Evolutionary conservation across 139 green algal genomes (phyloP).

Genomic region (Coccomyxa sp.): DNA sequence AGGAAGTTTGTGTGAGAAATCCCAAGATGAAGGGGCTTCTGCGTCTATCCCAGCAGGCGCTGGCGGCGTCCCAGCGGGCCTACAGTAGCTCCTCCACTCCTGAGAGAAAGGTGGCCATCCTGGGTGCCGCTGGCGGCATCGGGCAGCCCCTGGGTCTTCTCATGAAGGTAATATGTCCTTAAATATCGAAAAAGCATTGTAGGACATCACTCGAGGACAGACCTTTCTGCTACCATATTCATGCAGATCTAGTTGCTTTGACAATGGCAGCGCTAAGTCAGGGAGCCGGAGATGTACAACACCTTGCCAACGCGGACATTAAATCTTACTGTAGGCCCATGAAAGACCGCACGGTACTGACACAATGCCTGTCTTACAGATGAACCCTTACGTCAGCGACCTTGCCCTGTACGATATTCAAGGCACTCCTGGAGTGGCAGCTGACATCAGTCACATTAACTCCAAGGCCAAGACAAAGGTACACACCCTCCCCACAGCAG

Average conservation of each 20-base stretch:
- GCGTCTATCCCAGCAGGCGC: conserved; percentile 26
- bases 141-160: conserved; percentile 88
- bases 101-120: conserved; percentile 77
- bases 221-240: too few species aligned
- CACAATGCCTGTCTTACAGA: too few species aligned
- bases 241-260: background rate
- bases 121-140: conserved; percentile 89
- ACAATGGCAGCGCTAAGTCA: background rate
- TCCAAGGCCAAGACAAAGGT: conserved; percentile 79
- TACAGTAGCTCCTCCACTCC: conserved; percentile 10
- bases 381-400: conserved; percentile 70
- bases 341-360: too few species aligned
- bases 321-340: too few species aligned
- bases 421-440: conserved; percentile 85
- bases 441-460: conserved; percentile 96
- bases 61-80: conserved; percentile 6
- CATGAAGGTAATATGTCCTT: conserved; percentile 88
- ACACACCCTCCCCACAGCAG: too few species aligned
- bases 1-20: too few species aligned
- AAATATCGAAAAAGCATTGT: too few species aligned
- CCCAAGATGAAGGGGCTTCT: conserved; percentile 37
- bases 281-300: too few species aligned
- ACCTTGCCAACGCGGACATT: too few species aligned
- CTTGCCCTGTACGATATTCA: conserved; percentile 86
- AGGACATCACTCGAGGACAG: too few species aligned